A percentile compares a stretch with the other conserved stretches of the same genome.
phyloP scores from a whole-genome alignment of 768 basidiomycete species.

The Panaeolus cyanescens region DNA sequence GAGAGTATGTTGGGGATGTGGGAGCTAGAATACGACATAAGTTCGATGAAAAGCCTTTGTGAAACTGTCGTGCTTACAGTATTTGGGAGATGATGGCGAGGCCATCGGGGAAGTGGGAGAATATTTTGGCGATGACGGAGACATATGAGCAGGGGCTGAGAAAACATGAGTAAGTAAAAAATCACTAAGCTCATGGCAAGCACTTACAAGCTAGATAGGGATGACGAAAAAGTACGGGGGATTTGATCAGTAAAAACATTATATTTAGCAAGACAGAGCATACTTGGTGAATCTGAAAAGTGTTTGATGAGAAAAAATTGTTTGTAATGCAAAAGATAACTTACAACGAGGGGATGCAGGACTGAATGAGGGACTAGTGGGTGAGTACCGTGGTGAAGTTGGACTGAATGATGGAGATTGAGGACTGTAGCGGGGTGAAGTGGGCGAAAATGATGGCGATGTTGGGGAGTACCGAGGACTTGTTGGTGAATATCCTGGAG shows the following conservation, averaged over 20 bases:
- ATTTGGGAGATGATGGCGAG: constrained; percentile 91
- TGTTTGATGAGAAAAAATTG: constrained; percentile 17
- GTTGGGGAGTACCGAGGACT: constrained; percentile 88
- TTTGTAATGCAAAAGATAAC: constrained; percentile 28
- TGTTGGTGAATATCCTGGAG: constrained; percentile 83
- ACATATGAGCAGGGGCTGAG: constrained; percentile 77
- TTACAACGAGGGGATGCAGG: constrained; percentile 91
- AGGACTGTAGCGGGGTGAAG: constrained; percentile 83
- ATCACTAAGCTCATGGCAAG: not conserved
- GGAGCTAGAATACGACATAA: constrained; percentile 52
- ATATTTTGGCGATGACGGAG: constrained; percentile 90
- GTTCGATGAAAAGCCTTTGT: constrained; percentile 12
- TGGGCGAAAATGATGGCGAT: constrained; percentile 83
- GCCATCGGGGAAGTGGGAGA: constrained; percentile 91
- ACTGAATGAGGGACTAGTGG: constrained; percentile 89
- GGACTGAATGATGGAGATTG: constrained; percentile 91
- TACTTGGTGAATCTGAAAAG: constrained; percentile 76
- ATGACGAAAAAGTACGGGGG: constrained; percentile 1
- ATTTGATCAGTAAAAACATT: constrained; percentile 23
- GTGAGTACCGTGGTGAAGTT: constrained; percentile 87
- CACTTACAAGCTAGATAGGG: constrained; percentile 61
- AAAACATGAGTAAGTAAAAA: constrained; percentile 10
- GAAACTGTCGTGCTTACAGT: constrained; percentile 56
- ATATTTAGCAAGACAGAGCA: constrained; percentile 29
- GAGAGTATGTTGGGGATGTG: constrained; percentile 86